Conservation (phyloP, 2,329 filamentous ascomycete genomes). For the Trichoderma sp. region DNA sequence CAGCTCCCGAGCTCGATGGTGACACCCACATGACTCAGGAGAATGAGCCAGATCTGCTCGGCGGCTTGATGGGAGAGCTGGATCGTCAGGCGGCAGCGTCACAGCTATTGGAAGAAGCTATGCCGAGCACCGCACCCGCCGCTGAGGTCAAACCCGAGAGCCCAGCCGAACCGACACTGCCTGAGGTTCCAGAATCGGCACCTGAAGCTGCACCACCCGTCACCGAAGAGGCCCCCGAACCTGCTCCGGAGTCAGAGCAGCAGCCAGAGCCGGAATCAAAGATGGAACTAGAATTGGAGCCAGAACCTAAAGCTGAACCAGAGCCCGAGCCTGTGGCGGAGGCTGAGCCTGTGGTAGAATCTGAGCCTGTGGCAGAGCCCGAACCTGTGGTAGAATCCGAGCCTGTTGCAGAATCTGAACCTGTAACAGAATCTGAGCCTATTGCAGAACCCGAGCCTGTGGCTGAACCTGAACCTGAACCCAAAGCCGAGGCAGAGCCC, state of each 20-base stretch:
- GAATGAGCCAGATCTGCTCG: conserved; percentile 42
- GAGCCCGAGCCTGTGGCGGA: neutral
- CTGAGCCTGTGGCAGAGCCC: neutral
- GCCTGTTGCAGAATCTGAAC: neutral
- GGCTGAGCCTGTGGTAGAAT: neutral
- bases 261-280: neutral
- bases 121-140: neutral
- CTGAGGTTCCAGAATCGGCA: neutral
- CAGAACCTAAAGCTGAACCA: neutral
- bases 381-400: neutral
- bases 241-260: neutral
- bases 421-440: no score
- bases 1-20: neutral
- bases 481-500: neutral
- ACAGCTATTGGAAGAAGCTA: neutral
- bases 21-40: neutral
- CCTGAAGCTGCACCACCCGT: neutral
- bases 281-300: neutral
- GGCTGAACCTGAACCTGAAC: neutral
- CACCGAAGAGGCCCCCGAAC: neutral
- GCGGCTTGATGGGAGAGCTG: conserved; percentile 45
- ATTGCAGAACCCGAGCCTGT: no score
- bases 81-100: conserved; percentile 35
- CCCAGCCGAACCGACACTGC: neutral
- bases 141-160: conserved; percentile 14